These are phyloP conservation scores for Neofusicoccum sp. DNA, from an alignment of 2,329 filamentous ascomycete genomes.

Conservation along the genomic window DNA sequence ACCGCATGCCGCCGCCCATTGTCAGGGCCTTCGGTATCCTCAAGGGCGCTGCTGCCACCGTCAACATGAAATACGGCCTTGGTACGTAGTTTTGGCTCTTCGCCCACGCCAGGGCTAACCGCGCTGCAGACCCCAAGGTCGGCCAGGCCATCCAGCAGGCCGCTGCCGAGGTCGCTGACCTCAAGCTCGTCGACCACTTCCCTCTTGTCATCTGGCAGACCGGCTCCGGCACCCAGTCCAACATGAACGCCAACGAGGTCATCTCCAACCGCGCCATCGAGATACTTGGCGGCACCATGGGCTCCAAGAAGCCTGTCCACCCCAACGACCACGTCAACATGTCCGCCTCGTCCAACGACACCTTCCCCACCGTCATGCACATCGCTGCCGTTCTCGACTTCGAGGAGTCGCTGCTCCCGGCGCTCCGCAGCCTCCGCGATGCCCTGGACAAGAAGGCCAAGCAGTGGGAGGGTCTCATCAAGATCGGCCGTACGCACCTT, in stretches of 20 bases:
- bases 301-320: conserved; percentile 96
- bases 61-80: conserved; percentile 93
- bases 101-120: conserved; percentile 18
- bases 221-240: conserved; percentile 96
- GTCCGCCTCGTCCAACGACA: conserved; percentile 97
- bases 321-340: conserved; percentile 99
- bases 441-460: conserved; percentile 87
- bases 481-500: conserved; percentile 96
- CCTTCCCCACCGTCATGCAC: conserved; percentile 99
- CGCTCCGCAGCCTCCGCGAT: conserved; percentile 75
- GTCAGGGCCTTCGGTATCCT: conserved; percentile 93
- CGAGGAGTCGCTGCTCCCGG: conserved; percentile 79
- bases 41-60: conserved; percentile 92
- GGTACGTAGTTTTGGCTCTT: conserved; percentile 48
- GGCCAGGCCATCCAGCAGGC: conserved; percentile 91
- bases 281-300: conserved; percentile 90
- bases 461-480: conserved; percentile 92
- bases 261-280: conserved; percentile 99
- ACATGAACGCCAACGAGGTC: conserved; percentile 99
- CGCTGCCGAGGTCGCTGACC: conserved; percentile 84
- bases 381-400: conserved; percentile 95
- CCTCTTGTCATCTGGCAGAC: conserved; percentile 99
- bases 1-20: conserved; percentile 94
- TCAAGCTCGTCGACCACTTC: conserved; percentile 96
- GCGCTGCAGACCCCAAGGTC: conserved; percentile 71